Base-by-base conservation (phyloP, 75 land plant species). In the Sequoia sempervirens region DNA sequence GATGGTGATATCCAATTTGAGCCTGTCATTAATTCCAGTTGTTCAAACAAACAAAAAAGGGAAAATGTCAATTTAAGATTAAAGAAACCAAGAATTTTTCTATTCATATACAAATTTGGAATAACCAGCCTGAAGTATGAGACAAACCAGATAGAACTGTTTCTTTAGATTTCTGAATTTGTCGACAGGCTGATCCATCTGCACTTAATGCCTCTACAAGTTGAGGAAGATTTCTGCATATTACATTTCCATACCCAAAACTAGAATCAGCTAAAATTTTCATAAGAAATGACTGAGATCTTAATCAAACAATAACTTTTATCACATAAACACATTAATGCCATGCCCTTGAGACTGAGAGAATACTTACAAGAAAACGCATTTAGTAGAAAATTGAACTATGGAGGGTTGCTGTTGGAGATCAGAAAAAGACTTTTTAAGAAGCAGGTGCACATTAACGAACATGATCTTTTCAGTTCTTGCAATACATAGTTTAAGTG, bases 181-280 rank as follows among this genome's bases (percentile, higher is more conserved):
- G 82, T 46, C 82, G 74, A 83, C 92, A 92, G 32, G 93, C 84
- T n/a, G 87, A 90, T 13, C 99, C 99, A 88, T 98, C 99, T 10
- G 79, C 84, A 84, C 99, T 97, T 80, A 98, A 86, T 18, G 89
- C 89, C 75, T 96, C 98, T 18, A 98, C 86, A 26, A 96, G 88
- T 85, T 87, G 89, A 41, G 99, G 99, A 45, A 79, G 20, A 83
- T 89, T 94, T 72, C 99, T 98, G 73, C 53, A 79, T 34, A 30
- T 45, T 40, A 50, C 9, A 32, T 78, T 40, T 26, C 46, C 46
- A 47, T 30, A 85, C 30, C 26, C 79, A 43, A 40, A 85, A 84
- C 30, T 56, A 20, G n/a, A 72, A 82, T 36, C 56, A 34, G 37
- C 2, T 37, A 18, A 37, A 6, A 20, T 13, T 82, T 37, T 23